Evolutionary conservation across 1,139 yeast genomes (phyloP).

Genomic region (Pneumocystis carinii): DNA sequence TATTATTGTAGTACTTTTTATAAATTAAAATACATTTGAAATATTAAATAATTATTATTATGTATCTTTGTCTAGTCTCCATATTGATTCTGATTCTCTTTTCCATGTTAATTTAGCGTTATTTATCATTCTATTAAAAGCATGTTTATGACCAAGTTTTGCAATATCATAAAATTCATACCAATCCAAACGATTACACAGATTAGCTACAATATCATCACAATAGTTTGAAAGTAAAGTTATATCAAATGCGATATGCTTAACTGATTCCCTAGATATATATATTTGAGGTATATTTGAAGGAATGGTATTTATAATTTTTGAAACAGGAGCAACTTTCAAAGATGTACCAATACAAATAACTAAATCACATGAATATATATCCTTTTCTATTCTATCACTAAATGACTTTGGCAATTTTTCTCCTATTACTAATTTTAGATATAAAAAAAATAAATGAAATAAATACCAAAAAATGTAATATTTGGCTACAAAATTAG

Average conservation of each 20-base stretch:
- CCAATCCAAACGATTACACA: slow-evolving; percentile 55
- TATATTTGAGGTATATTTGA: slow-evolving; percentile 66
- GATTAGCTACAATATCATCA: slow-evolving; percentile 66
- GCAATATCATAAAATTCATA: slow-evolving; percentile 41
- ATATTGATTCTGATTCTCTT: background rate
- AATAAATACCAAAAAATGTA: slow-evolving; percentile 81
- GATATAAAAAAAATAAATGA: slow-evolving; percentile 59
- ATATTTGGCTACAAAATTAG: slow-evolving; percentile 65
- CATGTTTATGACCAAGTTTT: slow-evolving; percentile 8
- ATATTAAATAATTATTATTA: background rate
- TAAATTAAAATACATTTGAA: background rate
- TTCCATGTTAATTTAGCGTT: background rate
- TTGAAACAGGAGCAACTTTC: slow-evolving; percentile 92
- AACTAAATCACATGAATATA: background rate
- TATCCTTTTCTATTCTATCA: background rate
- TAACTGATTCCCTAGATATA: slow-evolving; percentile 68
- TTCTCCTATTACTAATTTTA: slow-evolving; percentile 41
- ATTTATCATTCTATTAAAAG: slow-evolving; percentile 2
- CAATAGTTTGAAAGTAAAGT: slow-evolving; percentile 60
- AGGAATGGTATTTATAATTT: slow-evolving; percentile 64
- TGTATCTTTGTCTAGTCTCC: background rate
- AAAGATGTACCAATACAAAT: slow-evolving; percentile 87
- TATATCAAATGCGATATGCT: slow-evolving; percentile 67
- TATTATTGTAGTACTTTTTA: background rate
- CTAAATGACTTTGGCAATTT: slow-evolving; percentile 53